Evolutionary conservation across 805 yeast species (phyloP).

Genomic region (Ascoidea tarda): DNA sequence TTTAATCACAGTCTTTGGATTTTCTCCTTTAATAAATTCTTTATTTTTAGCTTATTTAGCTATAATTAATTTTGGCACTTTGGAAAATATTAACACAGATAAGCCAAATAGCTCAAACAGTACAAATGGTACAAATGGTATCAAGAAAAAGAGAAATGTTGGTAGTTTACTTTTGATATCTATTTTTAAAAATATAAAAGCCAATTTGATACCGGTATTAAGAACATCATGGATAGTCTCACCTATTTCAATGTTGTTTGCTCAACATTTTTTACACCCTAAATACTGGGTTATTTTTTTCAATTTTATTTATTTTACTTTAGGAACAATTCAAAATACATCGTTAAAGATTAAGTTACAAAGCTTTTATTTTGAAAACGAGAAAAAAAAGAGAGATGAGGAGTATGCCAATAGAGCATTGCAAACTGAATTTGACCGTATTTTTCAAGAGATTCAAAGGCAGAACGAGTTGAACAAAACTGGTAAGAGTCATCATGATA

Average conservation of each 20-base stretch:
- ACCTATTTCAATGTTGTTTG: conserved; percentile 33
- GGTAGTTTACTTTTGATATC: not conserved
- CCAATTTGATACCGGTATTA: conserved; percentile 31
- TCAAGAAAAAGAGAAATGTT: not conserved
- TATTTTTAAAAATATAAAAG: conserved; percentile 21
- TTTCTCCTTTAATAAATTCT: conserved; percentile 38
- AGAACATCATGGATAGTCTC: conserved; percentile 42
- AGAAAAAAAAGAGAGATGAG: too few relatives aligned
- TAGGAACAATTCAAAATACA: conserved; percentile 51
- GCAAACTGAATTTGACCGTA: too few relatives aligned
- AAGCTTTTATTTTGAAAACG: not conserved
- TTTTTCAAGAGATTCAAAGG: too few relatives aligned
- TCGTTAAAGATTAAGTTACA: conserved; percentile 28
- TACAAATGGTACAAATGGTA: conserved; percentile 9
- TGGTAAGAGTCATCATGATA: too few relatives aligned
- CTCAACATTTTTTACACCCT: conserved; percentile 42
- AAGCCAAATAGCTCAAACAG: conserved; percentile 2
- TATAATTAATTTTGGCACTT: conserved; percentile 24
- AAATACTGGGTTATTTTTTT: conserved; percentile 55
- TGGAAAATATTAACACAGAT: conserved; percentile 12
- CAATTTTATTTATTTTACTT: conserved; percentile 38
- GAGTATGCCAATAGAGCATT: too few relatives aligned
- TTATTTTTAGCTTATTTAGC: conserved; percentile 39
- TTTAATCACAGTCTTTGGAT: conserved; percentile 32
- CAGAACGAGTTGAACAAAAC: too few relatives aligned